phyloP scores from a whole-genome alignment of 768 basidiomycete genomes.

The Hemileccinum impolitum region DNA sequence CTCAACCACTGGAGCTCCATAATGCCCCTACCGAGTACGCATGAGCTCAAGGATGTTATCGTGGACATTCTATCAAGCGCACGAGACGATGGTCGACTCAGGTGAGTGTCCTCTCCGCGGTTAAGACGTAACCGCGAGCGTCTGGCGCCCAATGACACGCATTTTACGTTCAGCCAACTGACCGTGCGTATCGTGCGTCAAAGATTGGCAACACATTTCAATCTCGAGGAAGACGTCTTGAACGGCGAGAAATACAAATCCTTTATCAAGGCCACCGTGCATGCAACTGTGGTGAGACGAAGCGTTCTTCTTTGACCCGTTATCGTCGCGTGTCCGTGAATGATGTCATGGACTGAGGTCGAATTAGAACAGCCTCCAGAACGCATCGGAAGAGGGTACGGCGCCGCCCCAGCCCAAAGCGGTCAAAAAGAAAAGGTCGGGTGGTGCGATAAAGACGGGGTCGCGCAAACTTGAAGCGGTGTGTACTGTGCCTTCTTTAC shows the following conservation, averaged over 20 bases:
- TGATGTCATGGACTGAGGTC: background rate
- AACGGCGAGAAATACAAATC: constrained; percentile 43
- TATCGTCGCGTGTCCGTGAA: background rate
- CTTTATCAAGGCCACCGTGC: constrained; percentile 37
- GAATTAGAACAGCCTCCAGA: constrained; percentile 9
- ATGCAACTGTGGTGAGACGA: constrained; percentile 12
- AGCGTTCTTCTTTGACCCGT: background rate
- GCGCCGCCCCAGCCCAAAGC: background rate
- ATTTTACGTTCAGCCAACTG: constrained; percentile 20
- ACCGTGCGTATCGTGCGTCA: constrained; percentile 52
- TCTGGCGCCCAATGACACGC: background rate
- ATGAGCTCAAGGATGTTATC: constrained; percentile 18
- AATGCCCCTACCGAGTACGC: constrained; percentile 15
- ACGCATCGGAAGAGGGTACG: constrained; percentile 1
- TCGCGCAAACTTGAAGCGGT: constrained; percentile 15
- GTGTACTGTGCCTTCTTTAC: constrained; percentile 2
- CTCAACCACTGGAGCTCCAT: background rate
- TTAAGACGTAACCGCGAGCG: background rate
- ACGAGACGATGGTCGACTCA: constrained; percentile 18
- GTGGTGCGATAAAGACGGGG: background rate
- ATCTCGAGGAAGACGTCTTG: constrained; percentile 43
- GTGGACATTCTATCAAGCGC: constrained; percentile 22
- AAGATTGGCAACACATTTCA: constrained; percentile 45
- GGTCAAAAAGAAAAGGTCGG: constrained; percentile 11
- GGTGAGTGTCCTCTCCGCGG: constrained; percentile 4